phyloP scores from a whole-genome alignment of 2,329 filamentous ascomycete genomes.

The Scedosporium aurantiacum region DNA sequence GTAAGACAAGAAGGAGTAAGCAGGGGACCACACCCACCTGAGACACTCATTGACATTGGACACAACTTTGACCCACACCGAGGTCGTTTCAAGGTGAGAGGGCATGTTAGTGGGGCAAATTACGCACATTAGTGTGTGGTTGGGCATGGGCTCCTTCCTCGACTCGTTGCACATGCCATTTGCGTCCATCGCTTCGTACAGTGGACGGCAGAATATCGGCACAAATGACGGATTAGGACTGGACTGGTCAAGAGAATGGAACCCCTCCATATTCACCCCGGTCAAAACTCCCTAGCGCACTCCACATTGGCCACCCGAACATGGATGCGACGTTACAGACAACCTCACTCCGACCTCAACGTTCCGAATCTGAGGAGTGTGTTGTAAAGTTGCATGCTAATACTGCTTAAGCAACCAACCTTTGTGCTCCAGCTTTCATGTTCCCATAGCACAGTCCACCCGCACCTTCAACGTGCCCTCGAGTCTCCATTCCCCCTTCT shows the following conservation, averaged over 20 bases:
- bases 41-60: too few relatives aligned
- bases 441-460: background rate
- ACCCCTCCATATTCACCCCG: background rate
- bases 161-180: too few relatives aligned
- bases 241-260: background rate
- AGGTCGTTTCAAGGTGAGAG: background rate
- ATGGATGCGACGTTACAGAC: slow-evolving; percentile 1
- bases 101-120: background rate
- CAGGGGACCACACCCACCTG: too few relatives aligned
- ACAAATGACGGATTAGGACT: background rate
- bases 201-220: background rate
- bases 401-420: background rate
- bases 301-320: too few relatives aligned
- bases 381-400: background rate
- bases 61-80: too few relatives aligned
- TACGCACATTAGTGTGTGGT: background rate
- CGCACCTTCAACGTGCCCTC: slow-evolving; percentile 2
- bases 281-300: too few relatives aligned
- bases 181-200: too few relatives aligned
- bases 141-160: too few relatives aligned
- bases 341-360: background rate
- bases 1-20: too few relatives aligned
- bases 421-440: background rate
- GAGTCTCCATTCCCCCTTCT: background rate
- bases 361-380: too few relatives aligned